phyloP scores from a whole-genome alignment of 2,329 filamentous ascomycete genomes.

The Alternaria consortialis region DNA sequence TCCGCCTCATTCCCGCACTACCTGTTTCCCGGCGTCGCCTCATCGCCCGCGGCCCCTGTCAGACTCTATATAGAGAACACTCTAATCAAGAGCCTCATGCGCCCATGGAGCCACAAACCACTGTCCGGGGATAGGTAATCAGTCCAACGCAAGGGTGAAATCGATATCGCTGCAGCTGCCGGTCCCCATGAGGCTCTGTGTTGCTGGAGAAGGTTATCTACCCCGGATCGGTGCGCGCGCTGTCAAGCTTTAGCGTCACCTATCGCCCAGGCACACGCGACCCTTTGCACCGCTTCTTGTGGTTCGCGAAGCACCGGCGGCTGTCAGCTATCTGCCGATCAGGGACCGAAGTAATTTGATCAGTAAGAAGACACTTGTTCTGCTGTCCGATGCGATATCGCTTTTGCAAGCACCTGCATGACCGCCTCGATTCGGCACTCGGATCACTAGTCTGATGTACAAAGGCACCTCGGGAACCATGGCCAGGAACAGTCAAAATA shows the following conservation, averaged over 20 bases:
- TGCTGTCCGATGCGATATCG: not conserved
- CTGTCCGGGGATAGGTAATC: slow-evolving; percentile 23
- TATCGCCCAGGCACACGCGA: slow-evolving; percentile 9
- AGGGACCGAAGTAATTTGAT: not conserved
- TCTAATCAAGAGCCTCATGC: slow-evolving; percentile 17
- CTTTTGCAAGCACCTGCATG: not conserved
- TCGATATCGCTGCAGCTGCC: slow-evolving; percentile 21
- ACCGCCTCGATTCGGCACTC: not conserved
- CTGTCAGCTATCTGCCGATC: not conserved
- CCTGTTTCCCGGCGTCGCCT: slow-evolving; percentile 16
- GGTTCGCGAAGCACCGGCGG: not conserved
- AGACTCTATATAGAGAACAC: slow-evolving; percentile 12
- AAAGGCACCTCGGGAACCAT: slow-evolving; percentile 1
- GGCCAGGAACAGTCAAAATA: slow-evolving; percentile 5
- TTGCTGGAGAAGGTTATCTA: not conserved
- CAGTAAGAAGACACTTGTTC: not conserved
- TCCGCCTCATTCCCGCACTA: not conserved
- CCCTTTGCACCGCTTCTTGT: slow-evolving; percentile 1
- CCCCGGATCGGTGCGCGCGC: not conserved
- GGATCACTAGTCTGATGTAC: slow-evolving; percentile 3
- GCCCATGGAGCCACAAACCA: slow-evolving; percentile 13
- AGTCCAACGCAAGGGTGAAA: slow-evolving; percentile 13
- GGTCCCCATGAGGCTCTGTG: slow-evolving; percentile 28
- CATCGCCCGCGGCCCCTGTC: slow-evolving; percentile 22
- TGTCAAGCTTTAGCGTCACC: slow-evolving; percentile 8